These are phyloP conservation scores for Hirsutella rhossiliensis DNA, from an alignment of 2,329 filamentous ascomycete species.

Conservation along the genomic window DNA sequence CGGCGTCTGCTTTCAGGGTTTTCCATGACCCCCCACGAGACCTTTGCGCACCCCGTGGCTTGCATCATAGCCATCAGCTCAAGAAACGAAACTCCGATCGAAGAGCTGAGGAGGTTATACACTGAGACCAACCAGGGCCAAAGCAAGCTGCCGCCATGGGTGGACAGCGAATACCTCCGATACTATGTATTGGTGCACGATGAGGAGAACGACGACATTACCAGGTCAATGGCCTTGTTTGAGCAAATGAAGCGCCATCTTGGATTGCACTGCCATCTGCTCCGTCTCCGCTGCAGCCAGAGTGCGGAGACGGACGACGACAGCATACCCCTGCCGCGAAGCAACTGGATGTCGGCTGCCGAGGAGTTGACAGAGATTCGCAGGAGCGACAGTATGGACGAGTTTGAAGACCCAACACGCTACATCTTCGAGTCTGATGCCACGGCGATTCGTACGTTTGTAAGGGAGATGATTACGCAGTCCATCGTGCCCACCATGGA, in stretches of 20 bases:
- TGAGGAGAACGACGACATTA: conserved; percentile 88
- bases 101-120: conserved; percentile 76
- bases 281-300: conserved; percentile 73
- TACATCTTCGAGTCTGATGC: conserved; percentile 90
- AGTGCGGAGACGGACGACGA: conserved; percentile 88
- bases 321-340: conserved; percentile 66
- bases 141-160: conserved; percentile 66
- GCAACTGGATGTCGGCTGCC: conserved; percentile 78
- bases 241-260: conserved; percentile 99
- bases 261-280: conserved; percentile 84
- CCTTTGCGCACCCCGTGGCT: conserved; percentile 87
- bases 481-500: conserved; percentile 96
- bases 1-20: conserved; percentile 71
- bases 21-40: conserved; percentile 73
- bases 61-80: conserved; percentile 94
- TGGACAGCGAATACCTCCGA: conserved; percentile 81
- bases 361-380: conserved; percentile 73
- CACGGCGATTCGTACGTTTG: conserved; percentile 75
- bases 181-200: conserved; percentile 97
- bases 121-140: conserved; percentile 70
- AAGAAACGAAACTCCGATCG: conserved; percentile 69
- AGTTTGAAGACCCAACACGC: conserved; percentile 58
- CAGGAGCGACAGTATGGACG: conserved; percentile 52
- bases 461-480: conserved; percentile 90
- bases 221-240: conserved; percentile 77